Base-by-base conservation (phyloP, 2,329 filamentous ascomycete species). In the Didymella glomerata region DNA sequence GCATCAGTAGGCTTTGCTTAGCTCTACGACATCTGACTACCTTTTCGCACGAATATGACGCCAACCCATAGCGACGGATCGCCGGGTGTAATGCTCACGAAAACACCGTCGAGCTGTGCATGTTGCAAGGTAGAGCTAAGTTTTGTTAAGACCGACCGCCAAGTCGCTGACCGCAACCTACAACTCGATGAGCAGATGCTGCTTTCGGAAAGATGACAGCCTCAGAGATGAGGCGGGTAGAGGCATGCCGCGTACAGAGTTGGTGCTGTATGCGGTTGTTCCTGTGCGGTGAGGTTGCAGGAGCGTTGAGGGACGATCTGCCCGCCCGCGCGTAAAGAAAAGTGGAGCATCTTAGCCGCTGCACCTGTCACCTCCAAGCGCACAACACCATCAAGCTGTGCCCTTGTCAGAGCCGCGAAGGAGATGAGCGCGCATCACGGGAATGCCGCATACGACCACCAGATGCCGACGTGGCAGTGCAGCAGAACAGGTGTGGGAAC, bases 11-110 rank as follows among this genome's bases (percentile, higher is more conserved):
- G 32, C 47, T 38, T 41, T 36, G 60, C 48, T 45, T 62, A 65
- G 64, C 53, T 62, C 60, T 59, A 61, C 56, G 52, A 52, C 57
- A 58, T 55, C 48, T 50, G 58, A 63, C 66, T 81, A 95, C 94
- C 94, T 82, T 91, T 89, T 56, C 92, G 90, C 62, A 97, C 88
- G 75, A 98, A 98, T 27, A 98, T 83, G 20, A 96, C 90, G n/a
- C 92, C 93, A 30, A 89, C 90, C 94, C 94, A 98, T 48, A 93
- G 80, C 16, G 88, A 87, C 18, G 91, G 87, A 72, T 97, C 90
- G 24, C 90, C 90, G 0, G 92, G 91, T 27, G 90, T 91, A 60
- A 97, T 85, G 75, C 86, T 91, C 77, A 97, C 86, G 78, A 95
- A 97, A 62, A 97, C 84, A 52, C 95, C 94, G 56, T 92, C 87